Percentiles rank a stretch among this genome's conserved stretches.
Evolutionary conservation across 805 yeast genomes (phyloP).

Genomic region (Candida arabinofermentans): DNA sequence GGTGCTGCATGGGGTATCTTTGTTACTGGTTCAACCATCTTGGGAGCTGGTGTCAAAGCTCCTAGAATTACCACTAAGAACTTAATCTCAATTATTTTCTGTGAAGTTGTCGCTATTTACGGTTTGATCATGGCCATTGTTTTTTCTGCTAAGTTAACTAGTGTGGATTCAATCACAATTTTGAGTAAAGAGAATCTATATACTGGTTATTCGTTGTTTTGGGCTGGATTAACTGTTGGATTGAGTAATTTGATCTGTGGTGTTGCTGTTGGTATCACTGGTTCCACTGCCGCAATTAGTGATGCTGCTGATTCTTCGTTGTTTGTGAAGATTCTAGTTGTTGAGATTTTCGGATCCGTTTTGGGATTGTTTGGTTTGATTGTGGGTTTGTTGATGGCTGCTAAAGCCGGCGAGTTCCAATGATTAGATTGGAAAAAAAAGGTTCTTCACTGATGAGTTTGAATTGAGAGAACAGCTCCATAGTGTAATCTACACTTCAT

Average conservation of each 20-base stretch:
- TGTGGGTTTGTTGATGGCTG: slow-evolving; percentile 96
- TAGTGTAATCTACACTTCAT: background rate
- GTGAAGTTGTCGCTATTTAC: slow-evolving; percentile 98
- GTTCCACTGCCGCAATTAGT: slow-evolving; percentile 96
- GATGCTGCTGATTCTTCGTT: slow-evolving; percentile 96
- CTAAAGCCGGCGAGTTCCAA: slow-evolving; percentile 84
- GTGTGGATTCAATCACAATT: slow-evolving; percentile 60
- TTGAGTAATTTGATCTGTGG: slow-evolving; percentile 92
- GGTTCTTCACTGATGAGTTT: background rate
- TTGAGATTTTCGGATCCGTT: slow-evolving; percentile 96
- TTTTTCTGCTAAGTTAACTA: slow-evolving; percentile 80
- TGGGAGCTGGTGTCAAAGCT: slow-evolving; percentile 98
- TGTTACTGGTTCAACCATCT: slow-evolving; percentile 87
- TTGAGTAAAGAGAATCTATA: slow-evolving; percentile 81
- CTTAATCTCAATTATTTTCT: slow-evolving; percentile 92
- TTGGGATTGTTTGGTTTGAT: slow-evolving; percentile 94
- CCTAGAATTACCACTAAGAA: slow-evolving; percentile 97
- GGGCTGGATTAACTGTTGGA: slow-evolving; percentile 99
- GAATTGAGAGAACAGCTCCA: background rate
- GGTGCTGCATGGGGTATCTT: slow-evolving; percentile 99
- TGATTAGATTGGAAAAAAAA: slow-evolving; percentile 19
- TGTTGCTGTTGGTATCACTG: slow-evolving; percentile 94
- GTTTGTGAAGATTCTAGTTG: slow-evolving; percentile 92
- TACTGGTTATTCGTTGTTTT: slow-evolving; percentile 92
- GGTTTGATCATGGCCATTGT: slow-evolving; percentile 98